Evolutionary conservation across 768 basidiomycete genomes (phyloP).

Genomic region (Phallus indusiatus): DNA sequence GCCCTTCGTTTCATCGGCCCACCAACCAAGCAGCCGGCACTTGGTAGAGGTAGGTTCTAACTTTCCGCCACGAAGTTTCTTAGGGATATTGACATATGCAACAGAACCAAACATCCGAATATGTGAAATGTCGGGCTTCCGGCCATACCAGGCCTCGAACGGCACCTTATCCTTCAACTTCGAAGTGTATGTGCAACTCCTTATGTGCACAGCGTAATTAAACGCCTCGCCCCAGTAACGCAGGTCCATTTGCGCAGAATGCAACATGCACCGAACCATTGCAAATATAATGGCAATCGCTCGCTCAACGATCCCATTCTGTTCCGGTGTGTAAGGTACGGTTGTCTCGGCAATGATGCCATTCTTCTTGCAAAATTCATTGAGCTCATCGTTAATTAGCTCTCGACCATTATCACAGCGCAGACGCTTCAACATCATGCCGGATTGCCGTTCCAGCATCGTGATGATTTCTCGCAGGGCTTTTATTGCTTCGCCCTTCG

Average conservation of each 20-base stretch:
- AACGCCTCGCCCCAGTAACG: slow-evolving; percentile 13
- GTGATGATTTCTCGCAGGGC: slow-evolving; percentile 10
- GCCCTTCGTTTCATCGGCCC: background rate
- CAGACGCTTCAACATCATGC: slow-evolving; percentile 10
- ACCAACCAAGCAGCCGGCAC: background rate
- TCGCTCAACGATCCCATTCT: background rate
- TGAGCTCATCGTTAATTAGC: slow-evolving; percentile 13
- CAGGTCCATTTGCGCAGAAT: background rate
- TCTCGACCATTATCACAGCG: slow-evolving; percentile 20
- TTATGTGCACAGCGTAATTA: slow-evolving; percentile 12
- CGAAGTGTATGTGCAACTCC: slow-evolving; percentile 12
- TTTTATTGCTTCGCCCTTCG: slow-evolving; percentile 10
- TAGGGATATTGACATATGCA: slow-evolving; percentile 4
- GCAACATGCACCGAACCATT: background rate
- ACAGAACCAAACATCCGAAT: slow-evolving; percentile 14
- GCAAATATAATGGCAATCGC: background rate
- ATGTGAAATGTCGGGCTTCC: slow-evolving; percentile 12
- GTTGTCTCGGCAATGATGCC: background rate
- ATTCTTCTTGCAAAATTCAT: background rate
- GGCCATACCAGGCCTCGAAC: slow-evolving; percentile 12
- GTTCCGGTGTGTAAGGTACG: background rate
- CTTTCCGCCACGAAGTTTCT: background rate
- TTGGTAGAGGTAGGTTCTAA: slow-evolving; percentile 2
- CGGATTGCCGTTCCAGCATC: slow-evolving; percentile 14
- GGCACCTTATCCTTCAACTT: slow-evolving; percentile 15